A percentile compares a stretch with the other conserved stretches of the same genome.
Evolutionary conservation across 495 filamentous ascomycete genomes (phyloP).

Genomic region (Bacidia gigantensis): DNA sequence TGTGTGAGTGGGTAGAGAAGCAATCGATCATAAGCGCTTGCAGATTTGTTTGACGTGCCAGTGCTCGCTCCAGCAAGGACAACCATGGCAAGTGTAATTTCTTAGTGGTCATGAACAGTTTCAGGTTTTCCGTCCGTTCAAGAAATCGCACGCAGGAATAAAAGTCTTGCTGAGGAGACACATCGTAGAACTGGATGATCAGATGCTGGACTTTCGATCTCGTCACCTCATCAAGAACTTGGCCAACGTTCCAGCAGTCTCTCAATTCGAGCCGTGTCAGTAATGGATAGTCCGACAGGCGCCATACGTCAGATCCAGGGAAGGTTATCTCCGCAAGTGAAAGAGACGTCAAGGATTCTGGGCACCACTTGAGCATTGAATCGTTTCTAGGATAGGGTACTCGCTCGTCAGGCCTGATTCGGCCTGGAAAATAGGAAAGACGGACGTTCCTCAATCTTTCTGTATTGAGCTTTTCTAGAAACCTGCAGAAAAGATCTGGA

Average conservation of each 20-base stretch:
- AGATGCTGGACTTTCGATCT: neutral
- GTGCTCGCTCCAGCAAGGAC: neutral
- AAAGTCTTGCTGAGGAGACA: neutral
- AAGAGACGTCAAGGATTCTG: neutral
- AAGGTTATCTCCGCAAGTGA: neutral
- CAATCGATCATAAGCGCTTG: neutral
- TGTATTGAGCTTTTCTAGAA: neutral
- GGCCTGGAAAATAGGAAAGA: neutral
- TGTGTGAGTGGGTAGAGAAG: neutral
- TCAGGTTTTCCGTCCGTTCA: neutral
- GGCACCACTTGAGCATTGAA: neutral
- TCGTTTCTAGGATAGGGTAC: neutral
- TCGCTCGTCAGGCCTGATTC: neutral
- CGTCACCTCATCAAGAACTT: neutral
- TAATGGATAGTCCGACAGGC: neutral
- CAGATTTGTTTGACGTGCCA: neutral
- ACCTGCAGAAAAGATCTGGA: neutral
- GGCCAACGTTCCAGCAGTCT: neutral
- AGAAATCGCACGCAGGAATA: neutral
- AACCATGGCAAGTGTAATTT: neutral
- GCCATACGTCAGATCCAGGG: neutral
- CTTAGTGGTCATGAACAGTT: neutral
- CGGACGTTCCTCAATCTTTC: neutral
- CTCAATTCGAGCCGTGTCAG: neutral
- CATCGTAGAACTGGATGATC: neutral